Evolutionary conservation across 371 early-diverging fungal genomes (phyloP), one percentile per base, ranked within the genome.

Genomic region (Circinella minor): DNA sequence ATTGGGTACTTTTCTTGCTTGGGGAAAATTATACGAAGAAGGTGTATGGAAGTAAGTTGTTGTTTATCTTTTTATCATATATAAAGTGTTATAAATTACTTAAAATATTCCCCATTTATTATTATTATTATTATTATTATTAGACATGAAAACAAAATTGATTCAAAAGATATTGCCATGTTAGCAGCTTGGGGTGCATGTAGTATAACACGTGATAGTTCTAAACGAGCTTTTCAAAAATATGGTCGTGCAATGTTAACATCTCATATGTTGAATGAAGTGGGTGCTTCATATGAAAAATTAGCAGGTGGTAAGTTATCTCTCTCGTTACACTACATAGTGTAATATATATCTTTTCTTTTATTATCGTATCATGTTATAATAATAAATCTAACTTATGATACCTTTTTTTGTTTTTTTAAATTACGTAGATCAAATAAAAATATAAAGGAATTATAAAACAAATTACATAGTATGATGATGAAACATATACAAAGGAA

Each of bases 1-100:
- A 11, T 71, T 97, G 36, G 95, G 94, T 4, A 87, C 97, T 13
- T 96, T 97, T 61, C 64, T 97, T 51, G 94, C 94, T 0, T 98
- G 97, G 97, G 90, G 90, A 18, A 83, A 86, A 39, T 80, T 77
- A 6, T 92, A 92, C 70, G 78, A 90, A 57, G 83, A 82, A 43
- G 79, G 82, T 27, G 74, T 81, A 18, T 92, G 92, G 89, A 72
- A 82, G 83, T 89, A 89, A 77, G 77, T 72, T 36, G 17, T 34
- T 51, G 8, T 37, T 48, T 4, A 43, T 43, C 6, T 43, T 9
- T 9, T 11, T 43, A 9, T 43, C 11, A 43, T 2, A 11, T 2
- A 11, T 27, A 27, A 2, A 27, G 27, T 27, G 27, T 27, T 27
- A 27, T 27, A 2, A 2, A 27, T 27, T 27, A 27, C 27, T 27